These are phyloP conservation scores for Coemansia sp. DNA, from an alignment of 192 early-diverging fungal genomes.

Conservation along the genomic window DNA sequence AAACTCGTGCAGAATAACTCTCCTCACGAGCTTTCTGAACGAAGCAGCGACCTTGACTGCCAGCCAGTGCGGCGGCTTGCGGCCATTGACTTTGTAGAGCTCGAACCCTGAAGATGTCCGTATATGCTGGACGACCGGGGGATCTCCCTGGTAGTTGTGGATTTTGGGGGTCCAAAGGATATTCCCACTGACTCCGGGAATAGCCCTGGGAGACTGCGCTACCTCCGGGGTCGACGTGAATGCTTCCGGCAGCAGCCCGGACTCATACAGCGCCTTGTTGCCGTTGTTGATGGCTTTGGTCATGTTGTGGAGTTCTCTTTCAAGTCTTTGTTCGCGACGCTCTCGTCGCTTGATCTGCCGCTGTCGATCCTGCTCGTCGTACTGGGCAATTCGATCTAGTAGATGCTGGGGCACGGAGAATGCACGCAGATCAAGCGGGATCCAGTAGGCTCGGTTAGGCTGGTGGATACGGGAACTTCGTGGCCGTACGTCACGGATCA, in stretches of 20 bases:
- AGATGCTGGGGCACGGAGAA: constrained; percentile 27
- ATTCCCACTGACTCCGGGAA: constrained; percentile 36
- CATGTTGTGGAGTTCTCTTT: constrained; percentile 16
- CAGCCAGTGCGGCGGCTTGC: constrained; percentile 50
- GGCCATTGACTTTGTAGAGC: constrained; percentile 35
- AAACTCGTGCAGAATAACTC: constrained; percentile 34
- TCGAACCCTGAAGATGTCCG: constrained; percentile 39
- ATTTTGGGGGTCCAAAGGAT: constrained; percentile 39
- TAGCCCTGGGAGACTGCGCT: constrained; percentile 4
- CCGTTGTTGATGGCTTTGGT: constrained; percentile 24
- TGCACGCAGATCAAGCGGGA: constrained; percentile 38
- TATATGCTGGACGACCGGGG: constrained; percentile 47
- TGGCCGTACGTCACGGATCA: constrained; percentile 41
- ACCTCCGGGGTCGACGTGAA: constrained; percentile 22
- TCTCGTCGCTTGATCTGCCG: constrained; percentile 2
- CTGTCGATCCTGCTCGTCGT: constrained; percentile 15
- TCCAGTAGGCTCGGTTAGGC: constrained; percentile 43
- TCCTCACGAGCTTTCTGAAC: constrained; percentile 13
- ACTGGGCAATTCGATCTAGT: constrained; percentile 12
- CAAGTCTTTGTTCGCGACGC: constrained; percentile 12
- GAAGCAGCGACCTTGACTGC: constrained; percentile 21
- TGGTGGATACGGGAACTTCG: constrained; percentile 23
- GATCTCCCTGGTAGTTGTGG: constrained; percentile 17
- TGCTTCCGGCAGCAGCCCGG: constrained; percentile 35
- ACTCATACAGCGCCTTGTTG: constrained; percentile 12